These are phyloP conservation scores for Suhomyces maxii DNA, from an alignment of 1,139 yeast genomes.

Conservation along the genomic window DNA sequence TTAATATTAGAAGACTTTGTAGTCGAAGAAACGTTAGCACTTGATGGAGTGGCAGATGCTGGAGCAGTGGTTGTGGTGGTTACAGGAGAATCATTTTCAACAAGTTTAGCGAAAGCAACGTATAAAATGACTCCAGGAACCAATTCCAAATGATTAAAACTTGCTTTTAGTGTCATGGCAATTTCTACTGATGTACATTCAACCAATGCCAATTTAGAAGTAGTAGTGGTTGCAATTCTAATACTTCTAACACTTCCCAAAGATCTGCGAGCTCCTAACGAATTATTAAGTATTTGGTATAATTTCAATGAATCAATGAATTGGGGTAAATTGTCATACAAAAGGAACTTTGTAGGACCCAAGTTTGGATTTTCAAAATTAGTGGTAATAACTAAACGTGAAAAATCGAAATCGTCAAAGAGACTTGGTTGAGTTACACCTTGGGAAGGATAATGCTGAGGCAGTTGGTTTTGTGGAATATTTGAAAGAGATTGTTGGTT, in stretches of 20 bases:
- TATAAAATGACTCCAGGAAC: slow-evolving; percentile 68
- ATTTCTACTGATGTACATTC: slow-evolving; percentile 71
- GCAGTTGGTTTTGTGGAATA: slow-evolving; percentile 21
- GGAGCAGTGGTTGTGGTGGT: slow-evolving; percentile 1
- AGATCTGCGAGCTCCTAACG: slow-evolving; percentile 27
- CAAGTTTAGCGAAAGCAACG: slow-evolving; percentile 67
- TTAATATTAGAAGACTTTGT: slow-evolving; percentile 13
- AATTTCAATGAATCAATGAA: slow-evolving; percentile 39
- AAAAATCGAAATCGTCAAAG: slow-evolving; percentile 58
- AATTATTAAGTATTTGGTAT: slow-evolving; percentile 33
- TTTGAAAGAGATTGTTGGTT: background rate
- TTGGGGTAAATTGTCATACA: slow-evolving; percentile 74
- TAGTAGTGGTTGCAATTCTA: slow-evolving; percentile 50
- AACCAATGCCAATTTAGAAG: slow-evolving; percentile 58
- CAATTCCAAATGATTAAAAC: slow-evolving; percentile 77
- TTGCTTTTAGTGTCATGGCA: slow-evolving; percentile 77
- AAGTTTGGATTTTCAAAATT: slow-evolving; percentile 66
- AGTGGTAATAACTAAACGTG: slow-evolving; percentile 46
- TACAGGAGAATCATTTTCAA: slow-evolving; percentile 19
- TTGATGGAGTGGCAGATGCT: slow-evolving; percentile 8
- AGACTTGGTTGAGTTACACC: slow-evolving; percentile 32
- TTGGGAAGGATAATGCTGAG: slow-evolving; percentile 3
- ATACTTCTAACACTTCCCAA: slow-evolving; percentile 41
- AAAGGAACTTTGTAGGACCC: slow-evolving; percentile 75
- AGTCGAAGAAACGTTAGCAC: slow-evolving; percentile 7